Evolutionary conservation across 1,284 basidiomycete species (phyloP), one percentile per base, ranked within the genome.

Genomic region (Boletellus deceptivus): DNA sequence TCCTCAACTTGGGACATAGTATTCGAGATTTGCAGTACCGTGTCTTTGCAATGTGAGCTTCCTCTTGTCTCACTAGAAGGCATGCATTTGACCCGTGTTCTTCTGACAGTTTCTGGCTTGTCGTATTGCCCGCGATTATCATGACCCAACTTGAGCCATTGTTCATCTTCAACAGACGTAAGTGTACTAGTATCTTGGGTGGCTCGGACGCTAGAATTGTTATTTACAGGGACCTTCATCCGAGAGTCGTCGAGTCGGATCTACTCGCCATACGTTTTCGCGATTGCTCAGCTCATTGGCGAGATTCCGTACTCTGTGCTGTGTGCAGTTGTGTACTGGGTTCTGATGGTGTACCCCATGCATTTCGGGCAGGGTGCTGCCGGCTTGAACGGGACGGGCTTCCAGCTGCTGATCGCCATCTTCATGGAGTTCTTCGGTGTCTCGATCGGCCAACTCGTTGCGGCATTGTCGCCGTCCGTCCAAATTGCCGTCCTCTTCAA

Each of bases 91-190:
- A 59, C 7, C 16, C 34, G 5, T 58, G 13, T 20, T 27, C 11
- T 54, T 49, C 37, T 43, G 6, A 2, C 52, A 86, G 82, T 48
- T 88, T 85, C 74, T 87, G 83, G 83, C 74, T 80, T 38, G 75
- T 76, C 16, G 79, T 91, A 41, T 67, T 91, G 25, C 89, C 90
- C 17, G 85, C 86, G 24, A 81, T 92, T 58, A 75, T 92, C 58
- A 88, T 91, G 76, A 72, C 79, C 2, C 88, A 91, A 69, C 85
- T 94, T 52, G 87, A 93, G 69, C 91, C 93, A 0, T 71, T 91
- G 72, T 96, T 92, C 76, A 89, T 96, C 62, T 76, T 86, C 70
- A 89, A 89, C 54, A 76, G 92, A 68, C 75, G 83, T 75, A 60
- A 52, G 75, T 69, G 20, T 38, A 36, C 16, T 39, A 42, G 37